Evolutionary conservation across 371 early-diverging fungal genomes (phyloP).

Genomic region (Syncephalastrum contaminatum): DNA sequence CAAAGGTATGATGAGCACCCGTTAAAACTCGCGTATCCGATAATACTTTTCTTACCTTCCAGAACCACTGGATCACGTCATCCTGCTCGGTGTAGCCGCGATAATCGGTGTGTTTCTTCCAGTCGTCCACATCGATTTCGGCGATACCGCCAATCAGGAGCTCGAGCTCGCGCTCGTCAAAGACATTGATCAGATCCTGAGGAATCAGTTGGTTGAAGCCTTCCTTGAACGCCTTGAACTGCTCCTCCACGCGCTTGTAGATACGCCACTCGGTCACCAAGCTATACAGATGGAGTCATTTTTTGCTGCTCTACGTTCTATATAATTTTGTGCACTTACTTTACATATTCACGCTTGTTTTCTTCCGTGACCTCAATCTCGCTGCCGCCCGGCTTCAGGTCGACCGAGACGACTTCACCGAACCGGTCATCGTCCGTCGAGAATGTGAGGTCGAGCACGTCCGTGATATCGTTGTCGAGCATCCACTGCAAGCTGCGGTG

Average conservation of each 20-base stretch:
- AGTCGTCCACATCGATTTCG: constrained; percentile 98
- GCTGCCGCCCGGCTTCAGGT: constrained; percentile 89
- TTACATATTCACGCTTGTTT: constrained; percentile 96
- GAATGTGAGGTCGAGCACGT: constrained; percentile 87
- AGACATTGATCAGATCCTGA: constrained; percentile 89
- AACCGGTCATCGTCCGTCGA: constrained; percentile 92
- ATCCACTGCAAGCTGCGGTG: constrained; percentile 93
- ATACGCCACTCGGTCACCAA: constrained; percentile 86
- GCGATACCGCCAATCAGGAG: constrained; percentile 97
- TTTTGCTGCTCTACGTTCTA: too few relatives aligned
- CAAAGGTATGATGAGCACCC: not conserved
- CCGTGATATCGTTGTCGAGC: constrained; percentile 90
- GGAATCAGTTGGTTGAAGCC: constrained; percentile 98
- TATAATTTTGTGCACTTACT: constrained; percentile 56
- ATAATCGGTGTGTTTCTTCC: constrained; percentile 99
- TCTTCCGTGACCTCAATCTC: constrained; percentile 94
- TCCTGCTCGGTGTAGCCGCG: constrained; percentile 95
- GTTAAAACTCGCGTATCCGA: not conserved
- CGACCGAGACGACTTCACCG: constrained; percentile 88
- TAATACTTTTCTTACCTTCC: constrained; percentile 65
- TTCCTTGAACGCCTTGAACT: constrained; percentile 89
- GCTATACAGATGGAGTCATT: constrained; percentile 25
- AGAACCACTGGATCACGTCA: constrained; percentile 97
- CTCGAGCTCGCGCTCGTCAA: constrained; percentile 98
- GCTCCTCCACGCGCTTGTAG: constrained; percentile 86